These are phyloP conservation scores for Cordyceps militaris DNA, from an alignment of 2,329 filamentous ascomycete species.

Conservation along the genomic window DNA sequence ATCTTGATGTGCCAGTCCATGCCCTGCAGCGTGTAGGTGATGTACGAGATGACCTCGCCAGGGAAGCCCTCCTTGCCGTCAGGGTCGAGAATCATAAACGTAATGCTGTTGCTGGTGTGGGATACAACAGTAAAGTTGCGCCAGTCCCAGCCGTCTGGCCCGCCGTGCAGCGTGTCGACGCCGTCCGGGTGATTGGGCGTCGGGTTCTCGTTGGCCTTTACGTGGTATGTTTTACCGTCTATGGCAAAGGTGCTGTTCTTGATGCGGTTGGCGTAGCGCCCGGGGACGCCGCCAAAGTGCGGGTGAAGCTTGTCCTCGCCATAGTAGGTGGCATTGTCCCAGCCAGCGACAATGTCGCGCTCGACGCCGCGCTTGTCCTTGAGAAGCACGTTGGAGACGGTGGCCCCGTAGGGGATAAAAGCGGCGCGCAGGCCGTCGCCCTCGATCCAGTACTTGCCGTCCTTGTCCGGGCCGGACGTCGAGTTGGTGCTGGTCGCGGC, in stretches of 20 bases:
- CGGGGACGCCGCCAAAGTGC: conserved; percentile 66
- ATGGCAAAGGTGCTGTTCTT: conserved; percentile 67
- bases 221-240: conserved; percentile 53
- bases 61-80: conserved; percentile 73
- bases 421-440: conserved; percentile 58
- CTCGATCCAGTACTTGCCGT: conserved; percentile 66
- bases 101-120: conserved; percentile 60
- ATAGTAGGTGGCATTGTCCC: conserved; percentile 70
- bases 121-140: conserved; percentile 71
- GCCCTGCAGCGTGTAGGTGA: conserved; percentile 64
- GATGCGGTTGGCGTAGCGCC: conserved; percentile 76
- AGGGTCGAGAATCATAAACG: conserved; percentile 65
- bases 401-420: conserved; percentile 70
- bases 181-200: conserved; percentile 43
- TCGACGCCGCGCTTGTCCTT: conserved; percentile 60
- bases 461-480: conserved; percentile 38
- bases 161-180: conserved; percentile 61
- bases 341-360: conserved; percentile 66
- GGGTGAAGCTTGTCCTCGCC: conserved; percentile 55
- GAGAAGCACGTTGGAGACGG: conserved; percentile 64
- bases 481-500: conserved; percentile 13
- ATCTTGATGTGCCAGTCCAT: conserved; percentile 68
- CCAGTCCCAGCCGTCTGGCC: conserved; percentile 67
- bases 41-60: conserved; percentile 65
- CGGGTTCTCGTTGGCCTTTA: conserved; percentile 57